phyloP scores from a whole-genome alignment of 1,139 yeast genomes.

The Lizanozyma gosingica region DNA sequence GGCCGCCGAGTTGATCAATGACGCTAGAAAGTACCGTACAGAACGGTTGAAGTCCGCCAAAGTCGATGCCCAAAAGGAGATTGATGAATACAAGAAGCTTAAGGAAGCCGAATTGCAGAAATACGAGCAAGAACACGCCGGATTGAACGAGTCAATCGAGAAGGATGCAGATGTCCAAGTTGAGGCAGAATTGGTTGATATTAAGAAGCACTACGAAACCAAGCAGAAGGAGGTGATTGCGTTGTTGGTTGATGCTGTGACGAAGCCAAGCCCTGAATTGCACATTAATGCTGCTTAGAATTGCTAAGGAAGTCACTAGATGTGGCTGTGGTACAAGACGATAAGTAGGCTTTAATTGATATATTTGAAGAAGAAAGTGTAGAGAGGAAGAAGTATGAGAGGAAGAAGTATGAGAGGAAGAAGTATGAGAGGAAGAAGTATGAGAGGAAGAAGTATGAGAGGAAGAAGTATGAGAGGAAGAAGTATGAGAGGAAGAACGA shows the following conservation, averaged over 20 bases:
- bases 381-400: too few relatives aligned
- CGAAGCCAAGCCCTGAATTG: conserved; percentile 69
- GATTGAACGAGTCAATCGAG: conserved; percentile 58
- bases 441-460: too few relatives aligned
- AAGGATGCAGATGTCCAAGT: conserved; percentile 63
- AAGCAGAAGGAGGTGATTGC: conserved; percentile 66
- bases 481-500: too few relatives aligned
- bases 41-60: conserved; percentile 90
- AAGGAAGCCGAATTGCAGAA: conserved; percentile 77
- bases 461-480: too few relatives aligned
- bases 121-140: conserved; percentile 62
- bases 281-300: conserved; percentile 85
- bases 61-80: conserved; percentile 84
- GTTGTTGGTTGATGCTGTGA: conserved; percentile 71
- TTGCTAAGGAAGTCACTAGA: too few relatives aligned
- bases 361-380: too few relatives aligned
- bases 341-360: too few relatives aligned
- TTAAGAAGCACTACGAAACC: conserved; percentile 51
- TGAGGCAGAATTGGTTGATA: conserved; percentile 49
- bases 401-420: too few relatives aligned
- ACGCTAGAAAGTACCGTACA: conserved; percentile 83
- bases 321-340: too few relatives aligned
- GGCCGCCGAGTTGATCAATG: conserved; percentile 89
- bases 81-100: conserved; percentile 73
- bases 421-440: too few relatives aligned